Evolutionary conservation across 257 asterid genomes (phyloP), one percentile per base, ranked within the genome.

Genomic region (Solanum chilense): DNA sequence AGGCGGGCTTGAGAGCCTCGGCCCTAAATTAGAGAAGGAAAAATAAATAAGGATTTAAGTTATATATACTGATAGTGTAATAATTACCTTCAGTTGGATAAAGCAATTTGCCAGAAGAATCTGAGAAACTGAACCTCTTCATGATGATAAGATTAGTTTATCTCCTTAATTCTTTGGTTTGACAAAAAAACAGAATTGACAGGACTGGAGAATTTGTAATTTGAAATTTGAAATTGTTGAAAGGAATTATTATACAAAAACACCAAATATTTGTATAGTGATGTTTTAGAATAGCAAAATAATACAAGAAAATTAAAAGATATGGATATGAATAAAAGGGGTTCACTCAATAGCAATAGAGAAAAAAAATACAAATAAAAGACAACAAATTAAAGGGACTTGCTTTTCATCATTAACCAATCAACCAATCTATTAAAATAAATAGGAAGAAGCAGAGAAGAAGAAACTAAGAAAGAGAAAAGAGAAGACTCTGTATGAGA

Each of bases 381-480:
- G 60, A 35, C 52, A n/a, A 73, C 80, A 44, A 77, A 77, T 77
- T 77, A 77, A 75, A 88, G 31, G 87, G 62, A 81, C 66, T 85
- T 88, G 85, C 35, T 87, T 85, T 88, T 87, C 90, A 89, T 89
- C 68, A 91, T 89, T 88, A 85, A 70, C 89, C 88, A 89, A 89
- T 90, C 92, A 89, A 89, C 84, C 90, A 89, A 77, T 78, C 83
- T 70, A 21, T 16, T 15, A 39, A 69, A 89, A 68, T 71, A 86
- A 87, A 86, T 68, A 64, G 87, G 85, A 85, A 69, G 45, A 42
- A 42, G 78, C 16, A 45, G 66, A 66, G 66, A 42, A 64, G 68
- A 87, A 18, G 47, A 52, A 76, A 58, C 52, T 12, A 35, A 68
- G 39, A 71, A 35, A 73, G 80, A 73, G 80, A 73, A 80, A 31